phyloP scores from a whole-genome alignment of 2,329 filamentous ascomycete species.

The Colletotrichum tropicale region DNA sequence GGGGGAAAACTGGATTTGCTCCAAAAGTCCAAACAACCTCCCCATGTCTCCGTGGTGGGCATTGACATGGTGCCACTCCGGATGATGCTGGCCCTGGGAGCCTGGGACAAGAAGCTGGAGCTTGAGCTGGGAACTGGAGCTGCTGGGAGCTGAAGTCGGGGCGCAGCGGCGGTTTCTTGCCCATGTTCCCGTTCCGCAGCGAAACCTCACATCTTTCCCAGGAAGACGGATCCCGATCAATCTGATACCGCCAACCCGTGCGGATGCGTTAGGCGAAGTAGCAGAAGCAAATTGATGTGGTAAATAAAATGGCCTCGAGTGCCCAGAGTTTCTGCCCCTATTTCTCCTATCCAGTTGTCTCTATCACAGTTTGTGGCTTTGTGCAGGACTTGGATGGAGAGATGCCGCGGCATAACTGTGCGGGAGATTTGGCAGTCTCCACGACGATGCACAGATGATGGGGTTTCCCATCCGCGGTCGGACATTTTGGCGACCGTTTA shows the following conservation, averaged over 20 bases:
- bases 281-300: constrained; percentile 15
- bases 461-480: neutral
- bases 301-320: neutral
- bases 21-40: neutral
- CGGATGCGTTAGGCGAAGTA: constrained; percentile 8
- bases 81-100: neutral
- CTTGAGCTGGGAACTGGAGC: neutral
- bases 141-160: neutral
- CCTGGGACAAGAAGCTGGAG: neutral
- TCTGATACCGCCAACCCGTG: constrained; percentile 2
- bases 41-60: neutral
- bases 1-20: neutral
- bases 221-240: neutral
- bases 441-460: neutral
- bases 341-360: neutral
- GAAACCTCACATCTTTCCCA: neutral
- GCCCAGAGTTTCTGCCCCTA: neutral
- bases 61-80: neutral
- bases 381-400: neutral
- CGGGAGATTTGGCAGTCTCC: neutral
- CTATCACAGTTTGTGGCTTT: neutral
- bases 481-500: neutral
- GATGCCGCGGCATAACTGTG: neutral
- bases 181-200: neutral
- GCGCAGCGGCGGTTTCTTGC: neutral